Evolutionary conservation across 2,329 filamentous ascomycete genomes (phyloP).

Genomic region (Alternaria arborescens): DNA sequence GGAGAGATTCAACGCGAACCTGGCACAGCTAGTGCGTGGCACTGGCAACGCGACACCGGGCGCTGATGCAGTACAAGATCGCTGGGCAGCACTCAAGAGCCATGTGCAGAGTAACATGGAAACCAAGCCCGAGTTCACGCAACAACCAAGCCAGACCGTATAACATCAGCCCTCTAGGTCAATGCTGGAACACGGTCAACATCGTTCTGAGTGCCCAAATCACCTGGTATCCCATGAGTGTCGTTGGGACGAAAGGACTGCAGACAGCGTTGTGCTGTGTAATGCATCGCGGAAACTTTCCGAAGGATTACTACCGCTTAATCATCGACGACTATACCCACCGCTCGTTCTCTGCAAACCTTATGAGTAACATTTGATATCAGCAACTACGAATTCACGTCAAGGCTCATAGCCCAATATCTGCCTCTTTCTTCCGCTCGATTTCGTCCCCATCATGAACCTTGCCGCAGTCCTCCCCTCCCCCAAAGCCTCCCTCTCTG

Average conservation of each 20-base stretch:
- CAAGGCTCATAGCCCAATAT: background rate
- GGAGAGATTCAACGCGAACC: conserved; percentile 81
- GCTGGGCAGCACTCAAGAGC: conserved; percentile 82
- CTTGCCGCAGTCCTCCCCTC: background rate
- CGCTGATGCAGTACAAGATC: conserved; percentile 36
- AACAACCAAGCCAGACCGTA: conserved; percentile 17
- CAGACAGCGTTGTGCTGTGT: background rate
- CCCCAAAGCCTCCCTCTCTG: background rate
- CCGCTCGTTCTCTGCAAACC: background rate
- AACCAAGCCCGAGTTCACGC: conserved; percentile 77
- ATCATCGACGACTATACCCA: background rate
- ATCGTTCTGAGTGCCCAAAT: too few species aligned
- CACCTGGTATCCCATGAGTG: background rate
- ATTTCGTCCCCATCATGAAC: background rate
- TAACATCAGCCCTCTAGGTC: background rate
- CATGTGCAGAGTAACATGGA: conserved; percentile 92
- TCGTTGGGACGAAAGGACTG: background rate
- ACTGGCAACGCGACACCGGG: conserved; percentile 15
- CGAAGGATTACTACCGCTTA: background rate
- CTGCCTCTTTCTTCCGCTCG: background rate
- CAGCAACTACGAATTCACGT: background rate
- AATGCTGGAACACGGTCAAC: background rate
- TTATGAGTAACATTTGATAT: background rate
- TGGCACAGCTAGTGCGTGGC: conserved; percentile 73
- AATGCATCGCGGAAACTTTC: background rate